Evolutionary conservation across 441 rosid genomes (phyloP).

Genomic region (Erysimum pusillum): DNA sequence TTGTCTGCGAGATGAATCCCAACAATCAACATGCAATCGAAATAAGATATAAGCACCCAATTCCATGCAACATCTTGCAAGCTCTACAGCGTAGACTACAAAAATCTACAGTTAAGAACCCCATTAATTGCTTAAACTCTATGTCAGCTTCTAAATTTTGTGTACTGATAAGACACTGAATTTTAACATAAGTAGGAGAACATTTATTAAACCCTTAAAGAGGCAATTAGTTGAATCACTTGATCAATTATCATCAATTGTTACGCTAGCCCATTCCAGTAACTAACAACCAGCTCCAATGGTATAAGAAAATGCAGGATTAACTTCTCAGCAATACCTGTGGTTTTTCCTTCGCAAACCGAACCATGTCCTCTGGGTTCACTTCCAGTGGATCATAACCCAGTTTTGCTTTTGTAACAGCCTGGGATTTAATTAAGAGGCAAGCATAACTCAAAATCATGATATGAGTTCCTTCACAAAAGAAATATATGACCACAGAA

Average conservation of each 20-base stretch:
- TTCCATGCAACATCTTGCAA: constrained; percentile 28
- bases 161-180: constrained; percentile 18
- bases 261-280: constrained; percentile 27
- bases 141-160: constrained; percentile 23
- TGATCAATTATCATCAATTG: constrained; percentile 22
- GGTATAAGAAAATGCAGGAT: neutral
- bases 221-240: constrained; percentile 21
- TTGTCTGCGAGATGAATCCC: constrained; percentile 70
- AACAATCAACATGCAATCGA: constrained; percentile 42
- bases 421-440: constrained; percentile 60
- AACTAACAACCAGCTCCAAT: constrained; percentile 27
- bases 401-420: constrained; percentile 95
- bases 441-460: constrained; percentile 31
- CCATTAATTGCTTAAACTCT: constrained; percentile 12
- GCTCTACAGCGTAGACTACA: constrained; percentile 28
- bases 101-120: constrained; percentile 20
- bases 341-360: constrained; percentile 91
- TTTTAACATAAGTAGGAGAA: constrained; percentile 14
- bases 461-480: constrained; percentile 8
- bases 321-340: constrained; percentile 68
- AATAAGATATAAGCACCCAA: constrained; percentile 37
- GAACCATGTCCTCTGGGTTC: constrained; percentile 99
- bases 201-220: constrained; percentile 11
- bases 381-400: constrained; percentile 99
- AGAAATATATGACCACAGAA: constrained; percentile 15